phyloP scores from a whole-genome alignment of 2,329 filamentous ascomycete species.

The Aureobasidium sp. region DNA sequence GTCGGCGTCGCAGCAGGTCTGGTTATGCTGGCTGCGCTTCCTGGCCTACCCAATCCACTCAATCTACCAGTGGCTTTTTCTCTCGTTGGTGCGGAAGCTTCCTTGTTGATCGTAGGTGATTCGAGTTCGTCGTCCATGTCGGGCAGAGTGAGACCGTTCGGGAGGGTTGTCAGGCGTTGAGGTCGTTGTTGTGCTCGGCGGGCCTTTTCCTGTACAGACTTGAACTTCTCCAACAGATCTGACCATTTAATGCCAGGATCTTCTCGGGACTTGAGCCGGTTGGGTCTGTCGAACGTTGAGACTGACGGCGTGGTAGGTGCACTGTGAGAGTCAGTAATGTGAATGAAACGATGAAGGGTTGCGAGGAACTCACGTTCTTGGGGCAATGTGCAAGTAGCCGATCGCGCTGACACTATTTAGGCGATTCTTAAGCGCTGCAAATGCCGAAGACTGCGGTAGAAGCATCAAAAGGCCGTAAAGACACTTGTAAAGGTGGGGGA shows the following conservation, averaged over 20 bases:
- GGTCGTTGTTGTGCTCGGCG: constrained; percentile 55
- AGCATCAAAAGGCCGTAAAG: constrained; percentile 96
- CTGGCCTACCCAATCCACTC: constrained; percentile 20
- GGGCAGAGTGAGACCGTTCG: neutral
- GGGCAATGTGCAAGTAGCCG: constrained; percentile 81
- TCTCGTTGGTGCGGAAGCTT: neutral
- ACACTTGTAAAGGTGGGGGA: constrained; percentile 83
- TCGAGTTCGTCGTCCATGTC: constrained; percentile 11
- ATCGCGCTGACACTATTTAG: constrained; percentile 97
- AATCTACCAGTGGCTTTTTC: constrained; percentile 13
- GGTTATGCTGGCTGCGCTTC: constrained; percentile 15
- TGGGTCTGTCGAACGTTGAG: constrained; percentile 44
- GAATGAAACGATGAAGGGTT: constrained; percentile 18
- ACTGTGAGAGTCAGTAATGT: constrained; percentile 15
- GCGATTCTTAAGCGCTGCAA: constrained; percentile 91
- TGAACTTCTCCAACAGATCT: constrained; percentile 92
- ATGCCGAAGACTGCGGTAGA: constrained; percentile 93
- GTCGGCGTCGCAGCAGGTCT: constrained; percentile 9
- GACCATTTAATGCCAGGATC: constrained; percentile 75
- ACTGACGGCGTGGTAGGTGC: constrained; percentile 26
- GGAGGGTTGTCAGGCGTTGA: constrained; percentile 2
- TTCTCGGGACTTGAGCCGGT: constrained; percentile 72
- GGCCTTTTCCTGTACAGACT: constrained; percentile 78
- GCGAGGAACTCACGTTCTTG: constrained; percentile 50
- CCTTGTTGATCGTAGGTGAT: constrained; percentile 2